Conservation (phyloP, 345 rosid species). For the Boechera retrofracta region DNA sequence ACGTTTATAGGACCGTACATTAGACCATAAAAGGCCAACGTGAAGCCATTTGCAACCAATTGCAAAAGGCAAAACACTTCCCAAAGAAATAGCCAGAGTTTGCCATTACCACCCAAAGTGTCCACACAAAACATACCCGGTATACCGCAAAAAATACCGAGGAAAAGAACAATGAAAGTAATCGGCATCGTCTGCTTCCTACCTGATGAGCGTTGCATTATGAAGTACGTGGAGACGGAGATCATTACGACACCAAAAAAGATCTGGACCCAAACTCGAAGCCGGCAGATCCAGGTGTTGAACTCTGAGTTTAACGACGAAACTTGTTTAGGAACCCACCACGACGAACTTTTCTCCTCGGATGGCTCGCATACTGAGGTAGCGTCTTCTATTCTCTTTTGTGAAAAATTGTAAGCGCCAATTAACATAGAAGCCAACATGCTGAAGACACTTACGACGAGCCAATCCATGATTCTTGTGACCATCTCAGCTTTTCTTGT, state of each 20-base stretch:
- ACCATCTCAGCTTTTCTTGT: slow-evolving; percentile 69
- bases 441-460: slow-evolving; percentile 70
- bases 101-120: slow-evolving; percentile 81
- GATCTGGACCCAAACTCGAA: slow-evolving; percentile 65
- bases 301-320: slow-evolving; percentile 59
- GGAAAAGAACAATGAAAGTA: slow-evolving; percentile 66
- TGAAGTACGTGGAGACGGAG: slow-evolving; percentile 54
- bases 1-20: slow-evolving; percentile 61
- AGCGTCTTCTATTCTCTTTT: slow-evolving; percentile 69
- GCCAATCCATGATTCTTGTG: slow-evolving; percentile 70
- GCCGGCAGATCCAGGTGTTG: slow-evolving; percentile 57
- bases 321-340: slow-evolving; percentile 77
- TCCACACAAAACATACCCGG: slow-evolving; percentile 85
- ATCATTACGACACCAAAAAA: slow-evolving; percentile 74
- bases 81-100: slow-evolving; percentile 76
- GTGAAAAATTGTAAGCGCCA: slow-evolving; percentile 70
- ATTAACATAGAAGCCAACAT: slow-evolving; percentile 63
- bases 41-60: slow-evolving; percentile 59
- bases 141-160: slow-evolving; percentile 72
- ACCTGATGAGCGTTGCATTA: slow-evolving; percentile 66
- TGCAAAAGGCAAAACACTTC: slow-evolving; percentile 70
- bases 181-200: slow-evolving; percentile 73
- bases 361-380: slow-evolving; percentile 63
- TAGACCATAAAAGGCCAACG: slow-evolving; percentile 50
- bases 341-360: slow-evolving; percentile 57